phyloP scores from a whole-genome alignment of 1,284 basidiomycete species.

The Neonothopanus nambi region DNA sequence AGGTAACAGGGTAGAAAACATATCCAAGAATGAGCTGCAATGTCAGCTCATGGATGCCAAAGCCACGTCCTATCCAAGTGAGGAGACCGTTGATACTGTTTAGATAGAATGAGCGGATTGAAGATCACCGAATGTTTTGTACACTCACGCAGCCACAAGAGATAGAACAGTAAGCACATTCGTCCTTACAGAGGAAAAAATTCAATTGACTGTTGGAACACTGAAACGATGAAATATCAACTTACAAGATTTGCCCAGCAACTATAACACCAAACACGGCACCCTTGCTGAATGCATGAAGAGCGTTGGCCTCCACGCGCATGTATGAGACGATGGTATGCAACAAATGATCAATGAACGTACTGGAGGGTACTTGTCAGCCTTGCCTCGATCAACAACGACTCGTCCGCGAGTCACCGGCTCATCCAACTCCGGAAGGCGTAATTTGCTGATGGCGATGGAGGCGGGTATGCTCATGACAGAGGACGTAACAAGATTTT shows the following conservation, averaged over 20 bases:
- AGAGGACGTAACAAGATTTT: conserved; percentile 86
- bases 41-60: conserved; percentile 81
- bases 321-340: conserved; percentile 6
- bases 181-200: conserved; percentile 38
- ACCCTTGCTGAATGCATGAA: conserved; percentile 89
- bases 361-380: conserved; percentile 19
- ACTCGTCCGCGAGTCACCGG: conserved; percentile 83
- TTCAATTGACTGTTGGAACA: background rate
- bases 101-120: background rate
- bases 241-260: conserved; percentile 82
- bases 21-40: conserved; percentile 86
- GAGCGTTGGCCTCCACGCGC: conserved; percentile 64
- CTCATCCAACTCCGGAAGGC: conserved; percentile 80
- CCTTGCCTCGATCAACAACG: conserved; percentile 73
- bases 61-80: conserved; percentile 87
- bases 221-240: conserved; percentile 12
- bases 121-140: background rate
- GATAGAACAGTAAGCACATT: conserved; percentile 83
- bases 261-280: conserved; percentile 85
- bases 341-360: background rate
- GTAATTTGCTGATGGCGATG: conserved; percentile 87
- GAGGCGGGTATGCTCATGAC: conserved; percentile 96
- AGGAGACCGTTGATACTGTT: conserved; percentile 76
- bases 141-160: conserved; percentile 64
- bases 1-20: conserved; percentile 84